Evolutionary conservation across 257 asterid genomes (phyloP).

Genomic region (Echites panduratus): DNA sequence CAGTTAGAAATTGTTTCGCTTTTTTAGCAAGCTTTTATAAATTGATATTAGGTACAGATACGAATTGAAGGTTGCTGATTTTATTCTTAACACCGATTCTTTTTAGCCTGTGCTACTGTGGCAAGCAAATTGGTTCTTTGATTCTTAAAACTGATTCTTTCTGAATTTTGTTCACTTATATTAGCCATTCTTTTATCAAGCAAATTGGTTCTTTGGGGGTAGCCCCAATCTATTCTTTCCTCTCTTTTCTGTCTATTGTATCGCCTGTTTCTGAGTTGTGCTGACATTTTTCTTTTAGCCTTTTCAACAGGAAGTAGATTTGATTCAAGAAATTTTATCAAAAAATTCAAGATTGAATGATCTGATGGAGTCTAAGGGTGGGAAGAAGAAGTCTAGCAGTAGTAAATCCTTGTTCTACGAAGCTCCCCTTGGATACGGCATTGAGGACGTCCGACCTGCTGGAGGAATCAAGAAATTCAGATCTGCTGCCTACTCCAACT

Average conservation of each 20-base stretch:
- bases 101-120: no score
- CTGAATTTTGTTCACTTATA: no score
- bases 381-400: constrained; percentile 75
- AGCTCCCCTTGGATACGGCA: constrained; percentile 89
- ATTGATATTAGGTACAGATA: not conserved
- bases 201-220: not conserved
- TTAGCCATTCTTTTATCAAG: not conserved
- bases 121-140: not conserved
- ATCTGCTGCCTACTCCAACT: constrained; percentile 97
- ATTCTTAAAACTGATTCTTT: not conserved
- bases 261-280: not conserved
- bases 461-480: constrained; percentile 92
- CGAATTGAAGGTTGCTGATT: not conserved
- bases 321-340: no score
- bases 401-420: constrained; percentile 63
- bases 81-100: not conserved
- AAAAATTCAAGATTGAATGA: constrained; percentile 21
- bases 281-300: not conserved
- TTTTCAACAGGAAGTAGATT: not conserved
- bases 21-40: not conserved
- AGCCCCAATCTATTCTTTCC: no score
- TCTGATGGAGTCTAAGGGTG: constrained; percentile 46
- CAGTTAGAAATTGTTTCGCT: not conserved
- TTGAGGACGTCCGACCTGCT: constrained; percentile 89
- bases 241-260: no score